Evolutionary conservation across 208 protist species (phyloP), one percentile per base, ranked within the genome.

Genomic region (Leishmania mexicana): DNA sequence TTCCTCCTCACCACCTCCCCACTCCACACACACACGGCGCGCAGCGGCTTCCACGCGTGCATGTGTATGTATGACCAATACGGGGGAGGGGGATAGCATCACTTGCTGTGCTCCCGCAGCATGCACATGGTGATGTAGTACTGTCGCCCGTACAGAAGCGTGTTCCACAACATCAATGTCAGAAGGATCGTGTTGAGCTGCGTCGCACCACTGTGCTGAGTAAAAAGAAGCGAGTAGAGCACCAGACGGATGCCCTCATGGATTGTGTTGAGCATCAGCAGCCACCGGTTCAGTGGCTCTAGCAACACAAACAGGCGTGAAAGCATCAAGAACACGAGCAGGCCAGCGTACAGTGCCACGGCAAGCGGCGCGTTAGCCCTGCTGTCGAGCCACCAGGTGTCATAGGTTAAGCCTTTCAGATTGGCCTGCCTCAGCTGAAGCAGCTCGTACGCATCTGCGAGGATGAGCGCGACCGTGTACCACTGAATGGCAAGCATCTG

Each of bases 181-280:
- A 96, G 88, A 24, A 86, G 45, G 38, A 96, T 88, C 2, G 93
- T 96, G 83, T 92, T 89, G 5, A 87, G 28, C 68, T 91, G 85
- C 42, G 88, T 87, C 24, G 87, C 87, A 11, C 42, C 78, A 17
- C 79, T 47, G 64, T 91, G 88, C 38, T 86, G 54, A 28, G 64
- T 71, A 75, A 93, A 93, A 10, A 93, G 82, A 31, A 72, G 54
- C 17, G 84, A 80, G 73, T 87, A 91, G 5, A 93, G 67, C 35
- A 90, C 31, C 6, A 95, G 64, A 6, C 92, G 89, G 13, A 92
- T 17, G 11, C 79, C 74, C 64, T 95, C 88, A 51, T 88, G 76
- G 28, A 88, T 73, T 1, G 90, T 87, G 51, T 89, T 84, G 49
- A 88, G 64, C 77, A 95, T 75, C 57, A 92, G 60, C 13, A 90